Evolutionary conservation across 2,329 filamentous ascomycete genomes (phyloP).

Genomic region (Pestalotiopsis fici): DNA sequence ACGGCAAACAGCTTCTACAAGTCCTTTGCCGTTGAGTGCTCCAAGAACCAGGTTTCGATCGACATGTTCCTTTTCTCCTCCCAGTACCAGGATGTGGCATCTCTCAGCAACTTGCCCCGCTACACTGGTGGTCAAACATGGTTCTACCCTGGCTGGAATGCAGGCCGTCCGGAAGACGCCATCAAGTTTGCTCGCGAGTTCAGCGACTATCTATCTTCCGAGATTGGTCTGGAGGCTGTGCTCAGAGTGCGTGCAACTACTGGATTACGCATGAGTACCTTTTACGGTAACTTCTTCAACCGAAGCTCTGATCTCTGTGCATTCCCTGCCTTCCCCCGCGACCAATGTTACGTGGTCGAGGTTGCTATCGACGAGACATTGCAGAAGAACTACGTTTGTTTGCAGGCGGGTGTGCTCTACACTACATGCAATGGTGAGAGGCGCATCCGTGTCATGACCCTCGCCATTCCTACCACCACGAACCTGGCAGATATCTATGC

Average conservation of each 20-base stretch:
- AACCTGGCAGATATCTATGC: slow-evolving; percentile 90
- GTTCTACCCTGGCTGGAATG: slow-evolving; percentile 98
- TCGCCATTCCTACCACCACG: slow-evolving; percentile 90
- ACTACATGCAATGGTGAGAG: slow-evolving; percentile 98
- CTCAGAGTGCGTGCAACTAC: slow-evolving; percentile 94
- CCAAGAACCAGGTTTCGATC: slow-evolving; percentile 97
- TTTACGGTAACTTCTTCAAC: slow-evolving; percentile 99
- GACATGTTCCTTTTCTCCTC: slow-evolving; percentile 98
- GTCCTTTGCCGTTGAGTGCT: slow-evolving; percentile 97
- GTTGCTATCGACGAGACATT: slow-evolving; percentile 96
- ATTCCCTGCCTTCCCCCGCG: slow-evolving; percentile 95
- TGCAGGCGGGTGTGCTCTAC: slow-evolving; percentile 93
- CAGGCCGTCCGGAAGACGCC: slow-evolving; percentile 88
- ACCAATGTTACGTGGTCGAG: slow-evolving; percentile 97
- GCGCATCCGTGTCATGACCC: slow-evolving; percentile 89
- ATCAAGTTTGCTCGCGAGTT: slow-evolving; percentile 98
- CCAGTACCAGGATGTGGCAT: slow-evolving; percentile 96
- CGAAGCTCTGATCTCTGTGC: slow-evolving; percentile 71
- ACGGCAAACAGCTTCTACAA: slow-evolving; percentile 98
- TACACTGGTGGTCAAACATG: slow-evolving; percentile 98
- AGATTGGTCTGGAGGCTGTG: slow-evolving; percentile 95
- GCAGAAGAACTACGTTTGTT: slow-evolving; percentile 85
- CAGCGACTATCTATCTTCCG: slow-evolving; percentile 92
- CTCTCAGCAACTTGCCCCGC: slow-evolving; percentile 88
- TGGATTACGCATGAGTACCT: slow-evolving; percentile 92